phyloP scores from a whole-genome alignment of 1,139 yeast species.

The Diutina neorugosa region DNA sequence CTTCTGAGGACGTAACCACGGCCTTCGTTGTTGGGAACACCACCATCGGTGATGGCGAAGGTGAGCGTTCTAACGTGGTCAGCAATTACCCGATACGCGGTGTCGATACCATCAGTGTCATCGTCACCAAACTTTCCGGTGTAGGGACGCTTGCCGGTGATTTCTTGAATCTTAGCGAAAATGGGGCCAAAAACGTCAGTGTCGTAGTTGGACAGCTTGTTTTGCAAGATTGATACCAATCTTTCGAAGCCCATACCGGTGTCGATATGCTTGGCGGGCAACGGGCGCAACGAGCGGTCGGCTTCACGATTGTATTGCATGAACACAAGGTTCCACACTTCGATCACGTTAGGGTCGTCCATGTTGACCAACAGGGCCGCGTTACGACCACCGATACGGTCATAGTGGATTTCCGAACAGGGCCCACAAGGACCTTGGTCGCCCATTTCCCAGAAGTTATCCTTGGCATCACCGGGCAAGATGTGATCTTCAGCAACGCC shows the following conservation, averaged over 20 bases:
- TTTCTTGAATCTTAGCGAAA: slow-evolving; percentile 74
- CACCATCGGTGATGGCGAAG: slow-evolving; percentile 95
- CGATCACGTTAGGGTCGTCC: slow-evolving; percentile 97
- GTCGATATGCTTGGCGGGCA: slow-evolving; percentile 92
- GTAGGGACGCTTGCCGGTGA: slow-evolving; percentile 87
- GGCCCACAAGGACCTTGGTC: slow-evolving; percentile 99
- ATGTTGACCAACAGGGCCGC: slow-evolving; percentile 81
- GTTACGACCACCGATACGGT: slow-evolving; percentile 95
- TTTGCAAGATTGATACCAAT: slow-evolving; percentile 85
- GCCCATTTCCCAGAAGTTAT: slow-evolving; percentile 99
- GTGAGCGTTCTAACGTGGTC: slow-evolving; percentile 97
- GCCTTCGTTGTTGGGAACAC: slow-evolving; percentile 98
- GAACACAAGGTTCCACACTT: slow-evolving; percentile 95
- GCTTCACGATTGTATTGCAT: slow-evolving; percentile 94
- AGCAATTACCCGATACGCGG: slow-evolving; percentile 95
- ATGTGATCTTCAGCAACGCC: slow-evolving; percentile 92
- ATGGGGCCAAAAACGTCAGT: slow-evolving; percentile 92
- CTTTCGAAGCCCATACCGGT: slow-evolving; percentile 99
- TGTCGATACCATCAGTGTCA: slow-evolving; percentile 88
- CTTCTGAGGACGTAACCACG: slow-evolving; percentile 97
- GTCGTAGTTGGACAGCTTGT: slow-evolving; percentile 85
- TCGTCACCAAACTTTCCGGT: slow-evolving; percentile 87
- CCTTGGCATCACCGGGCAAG: slow-evolving; percentile 79
- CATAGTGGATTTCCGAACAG: slow-evolving; percentile 94
- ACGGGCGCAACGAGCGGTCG: slow-evolving; percentile 63